Base-by-base conservation (phyloP, 2,329 filamentous ascomycete genomes). In the Bertia moriformis region DNA sequence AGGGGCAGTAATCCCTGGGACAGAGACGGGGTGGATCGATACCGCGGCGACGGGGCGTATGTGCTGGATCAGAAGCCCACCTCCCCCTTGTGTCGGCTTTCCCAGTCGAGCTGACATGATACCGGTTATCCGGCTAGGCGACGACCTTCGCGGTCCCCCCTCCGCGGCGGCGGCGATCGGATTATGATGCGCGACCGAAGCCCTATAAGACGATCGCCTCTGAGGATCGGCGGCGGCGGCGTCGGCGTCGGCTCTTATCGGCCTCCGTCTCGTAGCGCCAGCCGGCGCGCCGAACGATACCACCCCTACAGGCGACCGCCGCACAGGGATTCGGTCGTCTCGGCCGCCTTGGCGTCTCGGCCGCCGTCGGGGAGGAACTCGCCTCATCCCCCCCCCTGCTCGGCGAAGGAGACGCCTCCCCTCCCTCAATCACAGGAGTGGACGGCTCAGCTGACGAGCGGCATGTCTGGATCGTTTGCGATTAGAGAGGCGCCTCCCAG, bases 81-180 rank as follows among this genome's bases (percentile, higher is more conserved):
- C n/a, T n/a, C n/a, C n/a, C n/a, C n/a, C n/a, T n/a, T n/a, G n/a
- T n/a, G n/a, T n/a, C n/a, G n/a, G n/a, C n/a, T n/a, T n/a, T n/a
- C n/a, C n/a, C n/a, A n/a, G n/a, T n/a, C n/a, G n/a, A n/a, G n/a
- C n/a, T n/a, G n/a, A n/a, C n/a, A n/a, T n/a, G n/a, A n/a, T n/a
- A n/a, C n/a, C n/a, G n/a, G n/a, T n/a, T n/a, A n/a, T n/a, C n/a
- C n/a, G n/a, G n/a, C n/a, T n/a, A n/a, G n/a, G n/a, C n/a, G 67
- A 52, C 62, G 68, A 44, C 61, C 71, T 47, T 75, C 71, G 18
- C 62, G 71, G 37, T 74, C 71, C 22, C 70, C 71, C 1, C 63
- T 61, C 42, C 60, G 60, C 29, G 58, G 66, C 49, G 67, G 71
- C 42, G 62, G 60, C n/a, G n/a, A n/a, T n/a, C n/a, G n/a, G n/a